phyloP scores from a whole-genome alignment of 2,329 filamentous ascomycete genomes.

The Cercospora berteroae region DNA sequence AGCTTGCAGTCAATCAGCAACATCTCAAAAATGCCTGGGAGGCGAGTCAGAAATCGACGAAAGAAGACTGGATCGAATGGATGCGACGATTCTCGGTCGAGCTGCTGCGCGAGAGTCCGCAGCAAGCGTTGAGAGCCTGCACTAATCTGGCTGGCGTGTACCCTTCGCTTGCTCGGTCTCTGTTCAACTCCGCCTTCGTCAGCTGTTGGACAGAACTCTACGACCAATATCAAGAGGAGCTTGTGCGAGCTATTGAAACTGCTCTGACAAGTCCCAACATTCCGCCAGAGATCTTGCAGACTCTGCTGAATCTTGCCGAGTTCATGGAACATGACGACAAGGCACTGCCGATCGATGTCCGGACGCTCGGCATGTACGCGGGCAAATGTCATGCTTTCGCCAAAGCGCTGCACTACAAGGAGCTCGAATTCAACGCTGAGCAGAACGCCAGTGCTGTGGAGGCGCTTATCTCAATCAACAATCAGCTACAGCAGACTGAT shows the following conservation, averaged over 20 bases:
- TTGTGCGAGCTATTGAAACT: conserved; percentile 92
- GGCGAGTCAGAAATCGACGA: conserved; percentile 91
- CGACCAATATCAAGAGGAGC: conserved; percentile 93
- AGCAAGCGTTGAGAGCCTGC: conserved; percentile 90
- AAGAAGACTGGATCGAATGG: conserved; percentile 99
- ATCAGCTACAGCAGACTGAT: conserved; percentile 97
- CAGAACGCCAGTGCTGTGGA: conserved; percentile 95
- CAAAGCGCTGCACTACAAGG: conserved; percentile 98
- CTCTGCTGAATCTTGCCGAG: conserved; percentile 91
- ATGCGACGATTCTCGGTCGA: conserved; percentile 95
- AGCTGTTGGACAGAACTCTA: conserved; percentile 99
- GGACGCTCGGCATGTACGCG: conserved; percentile 89
- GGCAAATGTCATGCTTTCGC: conserved; percentile 97
- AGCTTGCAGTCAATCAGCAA: conserved; percentile 94
- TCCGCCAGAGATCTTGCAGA: conserved; percentile 89
- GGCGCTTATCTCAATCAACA: conserved; percentile 98
- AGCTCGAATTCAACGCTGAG: conserved; percentile 95
- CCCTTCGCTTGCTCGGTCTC: conserved; percentile 81
- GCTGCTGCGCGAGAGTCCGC: conserved; percentile 89
- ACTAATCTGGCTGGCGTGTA: conserved; percentile 89
- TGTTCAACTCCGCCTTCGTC: conserved; percentile 98
- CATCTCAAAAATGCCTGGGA: conserved; percentile 98
- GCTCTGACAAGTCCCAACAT: conserved; percentile 95
- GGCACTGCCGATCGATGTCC: conserved; percentile 93
- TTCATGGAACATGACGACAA: conserved; percentile 99